These are phyloP conservation scores for Daldinia vernicosa DNA, from an alignment of 495 filamentous ascomycete species.

Conservation along the genomic window DNA sequence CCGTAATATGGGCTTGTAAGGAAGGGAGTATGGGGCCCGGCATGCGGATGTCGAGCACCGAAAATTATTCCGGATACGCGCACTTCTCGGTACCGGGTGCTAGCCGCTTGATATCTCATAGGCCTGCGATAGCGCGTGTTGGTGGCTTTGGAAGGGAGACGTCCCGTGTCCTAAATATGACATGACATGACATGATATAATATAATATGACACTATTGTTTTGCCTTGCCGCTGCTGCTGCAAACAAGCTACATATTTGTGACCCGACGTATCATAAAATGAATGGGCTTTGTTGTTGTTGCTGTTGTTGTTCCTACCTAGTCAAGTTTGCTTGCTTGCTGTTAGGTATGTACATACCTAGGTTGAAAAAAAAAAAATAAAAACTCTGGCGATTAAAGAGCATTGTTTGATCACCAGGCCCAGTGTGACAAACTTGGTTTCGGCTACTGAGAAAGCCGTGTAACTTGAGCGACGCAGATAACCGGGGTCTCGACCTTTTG, in stretches of 20 bases:
- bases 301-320: not conserved
- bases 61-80: not conserved
- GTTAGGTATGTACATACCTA: no score
- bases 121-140: not conserved
- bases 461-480: slow-evolving; percentile 29
- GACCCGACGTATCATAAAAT: not conserved
- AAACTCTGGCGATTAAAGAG: not conserved
- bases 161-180: not conserved
- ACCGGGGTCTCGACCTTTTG: slow-evolving; percentile 16
- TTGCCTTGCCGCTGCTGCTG: not conserved
- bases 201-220: not conserved
- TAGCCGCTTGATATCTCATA: not conserved
- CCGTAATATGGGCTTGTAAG: not conserved
- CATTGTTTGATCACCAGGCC: slow-evolving; percentile 23
- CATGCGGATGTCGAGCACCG: not conserved
- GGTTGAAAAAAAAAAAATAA: not conserved
- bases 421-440: slow-evolving; percentile 34
- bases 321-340: not conserved
- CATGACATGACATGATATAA: not conserved
- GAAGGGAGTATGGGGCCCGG: not conserved
- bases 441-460: slow-evolving; percentile 36
- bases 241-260: not conserved
- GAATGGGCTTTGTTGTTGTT: not conserved
- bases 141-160: not conserved
- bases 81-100: slow-evolving; percentile 2